A percentile compares a stretch with the other conserved stretches of the same genome.
These are phyloP conservation scores for Grigorovia yakushimaensis DNA, from an alignment of 805 yeast genomes.

Conservation along the genomic window DNA sequence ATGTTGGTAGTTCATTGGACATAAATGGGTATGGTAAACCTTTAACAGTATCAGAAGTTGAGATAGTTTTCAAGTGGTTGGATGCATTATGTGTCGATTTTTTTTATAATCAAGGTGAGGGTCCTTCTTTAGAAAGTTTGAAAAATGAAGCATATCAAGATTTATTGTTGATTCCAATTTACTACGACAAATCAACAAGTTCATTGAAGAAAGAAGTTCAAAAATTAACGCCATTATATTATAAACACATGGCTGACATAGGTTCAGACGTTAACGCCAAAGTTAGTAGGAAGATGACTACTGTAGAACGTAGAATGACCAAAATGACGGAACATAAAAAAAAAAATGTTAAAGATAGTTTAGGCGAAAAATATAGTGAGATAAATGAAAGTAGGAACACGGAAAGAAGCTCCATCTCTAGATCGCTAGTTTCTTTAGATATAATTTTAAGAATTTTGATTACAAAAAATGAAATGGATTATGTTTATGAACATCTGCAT, in stretches of 20 bases:
- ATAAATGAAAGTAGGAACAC: slow-evolving; percentile 8
- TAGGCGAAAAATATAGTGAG: slow-evolving; percentile 31
- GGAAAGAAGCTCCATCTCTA: slow-evolving; percentile 8
- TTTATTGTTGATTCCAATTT: slow-evolving; percentile 51
- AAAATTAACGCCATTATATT: slow-evolving; percentile 26
- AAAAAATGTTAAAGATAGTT: neutral
- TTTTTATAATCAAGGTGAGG: slow-evolving; percentile 73
- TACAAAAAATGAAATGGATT: slow-evolving; percentile 51
- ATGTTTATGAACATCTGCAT: slow-evolving; percentile 48
- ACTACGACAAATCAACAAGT: slow-evolving; percentile 43
- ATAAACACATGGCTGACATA: slow-evolving; percentile 21
- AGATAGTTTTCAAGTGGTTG: slow-evolving; percentile 63
- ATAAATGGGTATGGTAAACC: slow-evolving; percentile 45
- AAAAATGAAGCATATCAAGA: slow-evolving; percentile 57
- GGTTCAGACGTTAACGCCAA: slow-evolving; percentile 2
- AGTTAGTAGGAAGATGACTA: slow-evolving; percentile 34
- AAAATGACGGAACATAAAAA: slow-evolving; percentile 44
- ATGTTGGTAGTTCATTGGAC: slow-evolving; percentile 21
- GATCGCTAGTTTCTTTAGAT: slow-evolving; percentile 44
- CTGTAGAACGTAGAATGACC: slow-evolving; percentile 54
- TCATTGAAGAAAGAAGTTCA: slow-evolving; percentile 51
- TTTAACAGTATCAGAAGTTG: slow-evolving; percentile 51
- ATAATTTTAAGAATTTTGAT: slow-evolving; percentile 62
- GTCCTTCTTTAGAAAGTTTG: slow-evolving; percentile 59
- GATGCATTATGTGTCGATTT: slow-evolving; percentile 56